Conservation (phyloP, 73 alveolate genomes). For the Paramecium sonneborni region DNA sequence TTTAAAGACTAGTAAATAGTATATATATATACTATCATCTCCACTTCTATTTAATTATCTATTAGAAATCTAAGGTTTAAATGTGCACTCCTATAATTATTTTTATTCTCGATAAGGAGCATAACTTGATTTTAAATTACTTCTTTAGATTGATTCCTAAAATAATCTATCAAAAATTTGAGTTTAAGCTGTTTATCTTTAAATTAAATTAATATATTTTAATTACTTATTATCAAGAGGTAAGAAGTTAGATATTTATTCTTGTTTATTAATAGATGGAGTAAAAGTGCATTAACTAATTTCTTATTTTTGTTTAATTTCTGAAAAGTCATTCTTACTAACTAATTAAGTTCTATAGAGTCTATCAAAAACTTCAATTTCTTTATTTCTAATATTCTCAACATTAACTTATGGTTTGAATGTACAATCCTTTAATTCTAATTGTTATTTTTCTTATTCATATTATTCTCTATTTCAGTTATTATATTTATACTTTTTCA, state of each 20-base stretch:
- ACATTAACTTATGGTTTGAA: not conserved
- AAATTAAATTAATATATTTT: not conserved
- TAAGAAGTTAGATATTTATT: not conserved
- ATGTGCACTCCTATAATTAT: constrained; percentile 8
- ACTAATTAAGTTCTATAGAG: not conserved
- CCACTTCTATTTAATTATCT: not conserved
- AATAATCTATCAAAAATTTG: constrained; percentile 26
- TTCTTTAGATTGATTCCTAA: not conserved
- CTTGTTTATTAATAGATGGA: not conserved
- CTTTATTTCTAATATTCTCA: not conserved
- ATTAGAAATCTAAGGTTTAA: constrained; percentile 23
- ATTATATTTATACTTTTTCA: constrained; percentile 1
- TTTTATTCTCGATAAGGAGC: not conserved
- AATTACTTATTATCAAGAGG: not conserved
- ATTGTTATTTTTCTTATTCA: not conserved
- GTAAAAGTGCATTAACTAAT: constrained; percentile 23
- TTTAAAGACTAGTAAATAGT: not conserved
- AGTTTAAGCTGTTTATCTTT: not conserved
- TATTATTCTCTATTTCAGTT: constrained; percentile 6
- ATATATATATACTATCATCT: not conserved
- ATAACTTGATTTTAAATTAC: not conserved
- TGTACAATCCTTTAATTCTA: constrained; percentile 38
- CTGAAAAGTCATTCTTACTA: not conserved
- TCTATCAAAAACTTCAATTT: not conserved
- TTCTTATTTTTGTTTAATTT: not conserved